Base-by-base conservation (phyloP, 2,329 filamentous ascomycete species). In the Clarireedia hainanense region DNA sequence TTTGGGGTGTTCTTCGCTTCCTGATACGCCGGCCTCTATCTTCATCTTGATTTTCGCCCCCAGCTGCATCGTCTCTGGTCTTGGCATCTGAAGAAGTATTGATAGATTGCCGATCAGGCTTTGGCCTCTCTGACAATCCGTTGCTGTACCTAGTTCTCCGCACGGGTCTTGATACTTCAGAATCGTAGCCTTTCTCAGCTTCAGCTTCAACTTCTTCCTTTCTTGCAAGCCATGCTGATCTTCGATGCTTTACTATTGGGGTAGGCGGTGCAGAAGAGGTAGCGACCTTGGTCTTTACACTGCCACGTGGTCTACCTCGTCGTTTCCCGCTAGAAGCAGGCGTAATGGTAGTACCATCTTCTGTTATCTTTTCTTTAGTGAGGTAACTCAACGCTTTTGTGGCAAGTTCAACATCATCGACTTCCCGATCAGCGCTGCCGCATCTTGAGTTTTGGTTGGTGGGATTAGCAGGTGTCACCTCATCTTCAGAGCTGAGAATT, bases 221-320 rank as follows among this genome's bases (percentile, higher is more conserved):
- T 12, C 63, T 60, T 36, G 62, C 58, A 50, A 66, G 61, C 65
- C 65, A 67, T 42, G 56, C 59, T 12, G 64, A 66, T 37, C 62
- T 64, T 26, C 63, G 61, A 63, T 63, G 27, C 54, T 52, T 45
- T 12, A 51, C 14, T 14, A 50, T 26, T 14, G 20, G n/a, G 26
- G n/a, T 36, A 37, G 48, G 34, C 6, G 53, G 10, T 48, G 20
- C 26, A 37, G 48, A 23, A 4, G 47, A 30, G 3, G 30, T n/a
- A 23, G n/a, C 14, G 6, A 27, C 6, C 39, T 27, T 55, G 10
- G 56, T 39, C 14, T 56, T 40, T 15, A 26, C 47, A 39, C 34
- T 53, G 5, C 37, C 30, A 4, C 48, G 52, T 45, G 53, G 51
- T 15, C 57, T 58, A 4, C 55, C 47, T 26, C 60, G 61, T 15